phyloP scores from a whole-genome alignment of 2,329 filamentous ascomycete species.

The Aureobasidium mangrovei region DNA sequence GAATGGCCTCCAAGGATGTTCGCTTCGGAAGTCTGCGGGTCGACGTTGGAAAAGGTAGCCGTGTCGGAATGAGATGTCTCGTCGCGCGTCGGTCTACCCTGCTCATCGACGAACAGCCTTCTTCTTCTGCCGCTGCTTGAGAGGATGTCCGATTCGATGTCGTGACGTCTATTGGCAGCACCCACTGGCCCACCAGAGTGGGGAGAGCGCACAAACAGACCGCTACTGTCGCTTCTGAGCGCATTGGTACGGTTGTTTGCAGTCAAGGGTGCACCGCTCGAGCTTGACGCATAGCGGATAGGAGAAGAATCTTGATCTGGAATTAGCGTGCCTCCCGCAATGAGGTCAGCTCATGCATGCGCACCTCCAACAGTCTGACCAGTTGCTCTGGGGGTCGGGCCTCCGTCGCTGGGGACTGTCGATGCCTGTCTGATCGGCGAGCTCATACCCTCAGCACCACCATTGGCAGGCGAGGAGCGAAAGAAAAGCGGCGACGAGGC shows the following conservation, averaged over 20 bases:
- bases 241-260: conserved; percentile 56
- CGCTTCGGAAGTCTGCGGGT: conserved; percentile 86
- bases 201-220: conserved; percentile 67
- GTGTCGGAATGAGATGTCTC: conserved; percentile 43
- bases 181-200: conserved; percentile 44
- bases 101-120: conserved; percentile 55
- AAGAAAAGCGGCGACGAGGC: conserved; percentile 77
- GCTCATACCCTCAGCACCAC: conserved; percentile 35
- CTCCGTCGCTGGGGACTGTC: conserved; percentile 44
- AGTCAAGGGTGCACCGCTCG: conserved; percentile 45
- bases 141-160: conserved; percentile 75
- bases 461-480: conserved; percentile 50
- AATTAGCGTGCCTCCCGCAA: conserved; percentile 16
- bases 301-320: conserved; percentile 69
- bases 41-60: conserved; percentile 55
- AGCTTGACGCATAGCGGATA: conserved; percentile 82
- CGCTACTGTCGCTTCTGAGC: conserved; percentile 73
- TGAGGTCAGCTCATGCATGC: conserved; percentile 17
- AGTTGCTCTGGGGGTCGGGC: conserved; percentile 63
- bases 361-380: conserved; percentile 54
- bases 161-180: conserved; percentile 62
- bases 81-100: conserved; percentile 49
- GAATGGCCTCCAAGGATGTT: conserved; percentile 75
- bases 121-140: conserved; percentile 43
- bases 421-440: conserved; percentile 38